Base-by-base conservation (phyloP, 208 protist species). In the Perkinsela sp. region DNA sequence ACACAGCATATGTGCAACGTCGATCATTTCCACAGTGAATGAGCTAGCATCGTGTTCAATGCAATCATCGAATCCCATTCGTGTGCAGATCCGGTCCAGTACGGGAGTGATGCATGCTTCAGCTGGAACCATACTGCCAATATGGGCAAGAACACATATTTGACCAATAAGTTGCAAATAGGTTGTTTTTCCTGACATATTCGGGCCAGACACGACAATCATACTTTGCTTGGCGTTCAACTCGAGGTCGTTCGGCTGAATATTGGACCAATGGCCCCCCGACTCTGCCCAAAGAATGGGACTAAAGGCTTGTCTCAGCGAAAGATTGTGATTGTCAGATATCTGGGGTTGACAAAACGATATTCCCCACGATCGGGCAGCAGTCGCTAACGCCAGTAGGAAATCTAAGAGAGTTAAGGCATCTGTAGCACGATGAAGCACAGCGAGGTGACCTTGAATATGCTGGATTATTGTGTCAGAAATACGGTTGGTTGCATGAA, bases 171-270 rank as follows among this genome's bases (percentile, higher is more conserved):
- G 80, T 30, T 84, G 76, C 13, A 96, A 81, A 57, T 94, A 82
- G 6, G 88, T 94, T 30, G 87, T 89, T 73, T 96, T 96, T n/a
- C 92, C 92, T 1, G 81, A 79, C 31, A 87, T 86, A 73, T 96
- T 96, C 2, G 89, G 88, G 2, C 92, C 92, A 28, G 87, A 89
- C 30, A 96, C 32, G 15, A 94, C 67, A 16, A 92, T 74, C 2
- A 93, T 79, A 31, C 40, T 57, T 22, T 57, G 6, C 40, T 6
- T 6, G 40, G 6, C 40, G 40, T 22, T 22, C 13, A 57, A 22
- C 13, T 57, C 13, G 40, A 6, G 22, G 40, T 57, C 40, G 40
- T 57, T 57, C 40, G 13, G 13, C 40, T 57, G 40, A 6, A 57
- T 22, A 22, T 57, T 57, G 13, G 40, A 57, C 40, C 40, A 57